Conservation (phyloP, 805 yeast genomes). For the Monosporozyma siamensis region DNA sequence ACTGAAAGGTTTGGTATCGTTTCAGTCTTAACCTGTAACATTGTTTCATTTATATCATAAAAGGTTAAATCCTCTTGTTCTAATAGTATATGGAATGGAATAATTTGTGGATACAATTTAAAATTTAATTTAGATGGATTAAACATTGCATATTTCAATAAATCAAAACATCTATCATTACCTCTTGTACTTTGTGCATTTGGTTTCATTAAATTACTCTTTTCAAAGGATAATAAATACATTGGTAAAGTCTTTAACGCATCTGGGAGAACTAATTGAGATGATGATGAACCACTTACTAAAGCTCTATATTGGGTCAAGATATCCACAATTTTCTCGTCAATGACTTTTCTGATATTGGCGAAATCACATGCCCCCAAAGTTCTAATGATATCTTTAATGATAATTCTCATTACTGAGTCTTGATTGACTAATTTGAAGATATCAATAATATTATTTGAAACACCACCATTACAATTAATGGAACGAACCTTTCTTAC, state of each 20-base stretch:
- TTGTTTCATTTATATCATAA: constrained; percentile 33
- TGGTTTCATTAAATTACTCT: constrained; percentile 49
- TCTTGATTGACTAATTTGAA: constrained; percentile 78
- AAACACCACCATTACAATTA: constrained; percentile 72
- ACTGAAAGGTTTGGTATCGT: constrained; percentile 43
- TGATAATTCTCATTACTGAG: constrained; percentile 42
- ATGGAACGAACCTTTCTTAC: constrained; percentile 77
- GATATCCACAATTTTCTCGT: constrained; percentile 43
- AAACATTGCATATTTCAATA: constrained; percentile 38
- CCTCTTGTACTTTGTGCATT: constrained; percentile 35
- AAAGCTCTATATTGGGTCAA: constrained; percentile 48
- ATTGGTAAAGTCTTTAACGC: constrained; percentile 64
- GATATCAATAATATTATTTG: constrained; percentile 62
- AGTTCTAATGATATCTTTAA: constrained; percentile 40
- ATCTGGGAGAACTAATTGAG: constrained; percentile 71
- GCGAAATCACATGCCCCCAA: constrained; percentile 36
- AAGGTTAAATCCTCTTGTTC: constrained; percentile 45
- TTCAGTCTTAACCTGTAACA: constrained; percentile 31
- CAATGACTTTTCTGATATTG: constrained; percentile 45
- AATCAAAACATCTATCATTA: constrained; percentile 53
- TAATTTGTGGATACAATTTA: constrained; percentile 71
- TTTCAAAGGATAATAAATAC: constrained; percentile 58
- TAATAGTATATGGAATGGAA: constrained; percentile 57
- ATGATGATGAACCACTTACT: constrained; percentile 33
- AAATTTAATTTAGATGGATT: constrained; percentile 45